Base-by-base conservation (phyloP, 305 asterid species). In the Rubia tinctorum region DNA sequence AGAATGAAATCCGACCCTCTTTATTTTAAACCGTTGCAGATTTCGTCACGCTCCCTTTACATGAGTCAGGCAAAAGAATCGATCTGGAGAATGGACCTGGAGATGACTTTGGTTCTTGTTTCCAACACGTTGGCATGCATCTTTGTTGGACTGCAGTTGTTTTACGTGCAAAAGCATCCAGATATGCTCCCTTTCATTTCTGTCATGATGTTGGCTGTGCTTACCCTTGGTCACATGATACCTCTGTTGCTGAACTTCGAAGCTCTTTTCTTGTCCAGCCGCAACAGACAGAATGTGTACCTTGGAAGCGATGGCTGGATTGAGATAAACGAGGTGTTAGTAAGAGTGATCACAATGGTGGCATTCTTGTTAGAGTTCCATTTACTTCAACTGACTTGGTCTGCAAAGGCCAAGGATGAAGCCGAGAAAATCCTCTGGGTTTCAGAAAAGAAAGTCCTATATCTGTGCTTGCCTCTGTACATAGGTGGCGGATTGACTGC, bases 71-170 rank as follows among this genome's bases (percentile, higher is more conserved):
- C 90, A 73, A 86, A 77, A 79, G 89, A 89, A 63, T 89, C 98
- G 53, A 77, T 90, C 51, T 91, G 96, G 95, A 88, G 90, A 77
- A 90, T 92, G 91, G 99, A 91, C 88, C 84, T 94, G 78, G 99
- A 94, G 86, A 84, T 91, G 83, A 84, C 95, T 27, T 84, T 91
- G 95, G 91, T 94, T 73, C 86, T 94, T 42, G 72, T 90, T 78
- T 90, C 99, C 81, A 89, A 78, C 82, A 86, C 99, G 1, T 88
- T 94, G 74, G 83, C 87, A 13, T 91, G 99, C 58, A 66, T 91
- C 71, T 89, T 89, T 82, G 79, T 89, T 42, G 86, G 85, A 62
- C 80, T 94, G 85, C 99, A 94, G 85, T 81, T 94, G 64, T 71
- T 89, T 80, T 90, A 94, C 73, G 87, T 84, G 69, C 86, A 79